Conservation (phyloP, 2,329 filamentous ascomycete genomes). For the Aspergillus fischeri region DNA sequence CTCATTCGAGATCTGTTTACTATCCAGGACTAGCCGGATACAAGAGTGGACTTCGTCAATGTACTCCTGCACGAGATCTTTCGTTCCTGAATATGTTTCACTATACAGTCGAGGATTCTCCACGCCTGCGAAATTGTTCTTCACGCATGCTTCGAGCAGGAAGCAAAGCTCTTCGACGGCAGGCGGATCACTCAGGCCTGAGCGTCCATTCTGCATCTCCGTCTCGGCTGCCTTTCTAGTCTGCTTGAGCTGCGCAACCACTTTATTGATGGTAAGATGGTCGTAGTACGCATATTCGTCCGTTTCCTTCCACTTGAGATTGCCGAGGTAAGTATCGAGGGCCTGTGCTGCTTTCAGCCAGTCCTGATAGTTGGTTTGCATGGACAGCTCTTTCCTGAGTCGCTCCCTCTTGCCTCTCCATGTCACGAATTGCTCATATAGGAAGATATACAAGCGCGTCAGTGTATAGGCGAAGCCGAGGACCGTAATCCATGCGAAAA, state of each 20-base stretch:
- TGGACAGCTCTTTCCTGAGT: constrained; percentile 66
- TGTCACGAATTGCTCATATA: constrained; percentile 86
- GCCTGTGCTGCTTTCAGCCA: constrained; percentile 78
- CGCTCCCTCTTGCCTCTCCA: constrained; percentile 78
- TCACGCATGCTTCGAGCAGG: constrained; percentile 84
- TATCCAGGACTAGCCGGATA: constrained; percentile 65
- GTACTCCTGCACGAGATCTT: constrained; percentile 85
- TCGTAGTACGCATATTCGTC: constrained; percentile 77
- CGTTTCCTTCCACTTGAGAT: constrained; percentile 49
- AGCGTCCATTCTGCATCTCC: constrained; percentile 26
- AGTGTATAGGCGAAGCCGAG: constrained; percentile 71
- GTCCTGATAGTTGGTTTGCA: constrained; percentile 70
- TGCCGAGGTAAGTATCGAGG: constrained; percentile 76
- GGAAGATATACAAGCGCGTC: constrained; percentile 82
- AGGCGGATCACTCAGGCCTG: constrained; percentile 34
- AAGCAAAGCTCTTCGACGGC: constrained; percentile 71
- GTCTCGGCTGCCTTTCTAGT: constrained; percentile 38
- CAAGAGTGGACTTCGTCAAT: constrained; percentile 64
- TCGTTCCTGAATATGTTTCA: constrained; percentile 97
- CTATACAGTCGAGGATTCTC: constrained; percentile 95
- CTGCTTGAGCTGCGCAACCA: constrained; percentile 66
- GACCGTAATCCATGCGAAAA: constrained; percentile 74
- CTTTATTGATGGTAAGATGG: constrained; percentile 72
- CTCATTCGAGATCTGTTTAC: constrained; percentile 62
- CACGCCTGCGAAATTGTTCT: constrained; percentile 94